phyloP scores from a whole-genome alignment of 179 eudicot genomes.

The Carnegiea gigantea region DNA sequence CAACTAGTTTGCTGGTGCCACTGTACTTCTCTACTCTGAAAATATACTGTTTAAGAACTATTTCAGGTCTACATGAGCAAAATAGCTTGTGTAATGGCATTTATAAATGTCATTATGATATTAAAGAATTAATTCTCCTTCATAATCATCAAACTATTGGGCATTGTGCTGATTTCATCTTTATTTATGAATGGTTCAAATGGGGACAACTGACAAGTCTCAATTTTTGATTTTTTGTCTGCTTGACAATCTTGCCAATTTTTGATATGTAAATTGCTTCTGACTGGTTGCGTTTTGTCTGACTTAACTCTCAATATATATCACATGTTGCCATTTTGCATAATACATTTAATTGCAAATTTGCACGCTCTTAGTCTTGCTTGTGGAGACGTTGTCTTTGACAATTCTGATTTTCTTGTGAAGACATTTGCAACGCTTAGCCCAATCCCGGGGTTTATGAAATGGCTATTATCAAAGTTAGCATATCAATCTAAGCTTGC shows the following conservation, averaged over 20 bases:
- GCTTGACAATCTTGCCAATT: neutral
- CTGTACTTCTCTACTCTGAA: neutral
- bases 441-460: conserved; percentile 93
- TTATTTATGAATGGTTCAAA: neutral
- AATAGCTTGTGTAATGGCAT: neutral
- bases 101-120: too few relatives aligned
- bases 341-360: neutral
- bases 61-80: neutral
- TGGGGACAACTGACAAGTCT: neutral
- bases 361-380: neutral
- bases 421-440: conserved; percentile 95
- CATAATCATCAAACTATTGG: too few relatives aligned
- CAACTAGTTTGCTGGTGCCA: neutral
- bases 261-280: neutral
- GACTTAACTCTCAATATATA: neutral
- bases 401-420: conserved; percentile 10
- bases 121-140: too few relatives aligned
- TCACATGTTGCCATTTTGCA: neutral
- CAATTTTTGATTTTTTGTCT: too few relatives aligned
- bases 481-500: conserved; percentile 55
- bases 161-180: neutral
- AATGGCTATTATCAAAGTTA: conserved; percentile 88
- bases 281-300: too few relatives aligned
- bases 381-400: neutral
- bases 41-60: neutral